These are phyloP conservation scores for Sarocladium oryzae DNA, from an alignment of 2,329 filamentous ascomycete species.

Conservation along the genomic window DNA sequence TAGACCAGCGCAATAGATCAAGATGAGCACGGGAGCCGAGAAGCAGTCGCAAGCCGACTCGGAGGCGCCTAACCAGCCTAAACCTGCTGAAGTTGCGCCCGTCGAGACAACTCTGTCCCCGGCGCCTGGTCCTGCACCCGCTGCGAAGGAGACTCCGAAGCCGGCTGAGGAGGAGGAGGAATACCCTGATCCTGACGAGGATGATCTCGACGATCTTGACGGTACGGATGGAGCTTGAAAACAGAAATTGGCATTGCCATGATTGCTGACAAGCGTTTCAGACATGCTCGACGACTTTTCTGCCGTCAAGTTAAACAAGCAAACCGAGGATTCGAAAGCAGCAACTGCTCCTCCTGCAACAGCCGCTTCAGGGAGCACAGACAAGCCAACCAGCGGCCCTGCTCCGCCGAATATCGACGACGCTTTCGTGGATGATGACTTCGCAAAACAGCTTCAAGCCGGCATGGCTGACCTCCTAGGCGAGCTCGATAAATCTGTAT, in stretches of 20 bases:
- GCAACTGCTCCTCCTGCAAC: conserved; percentile 20
- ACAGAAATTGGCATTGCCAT: background rate
- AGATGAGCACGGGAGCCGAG: conserved; percentile 2
- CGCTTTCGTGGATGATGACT: conserved; percentile 63
- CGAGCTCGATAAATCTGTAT: conserved; percentile 57
- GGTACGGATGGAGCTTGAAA: conserved; percentile 46
- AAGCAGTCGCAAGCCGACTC: background rate
- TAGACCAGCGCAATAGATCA: background rate
- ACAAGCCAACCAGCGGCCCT: conserved; percentile 22
- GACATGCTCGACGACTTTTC: conserved; percentile 93
- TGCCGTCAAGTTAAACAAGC: conserved; percentile 44
- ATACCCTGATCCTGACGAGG: conserved; percentile 85
- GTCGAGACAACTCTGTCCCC: background rate
- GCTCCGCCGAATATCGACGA: conserved; percentile 25
- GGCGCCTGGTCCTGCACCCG: background rate
- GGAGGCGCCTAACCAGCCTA: too few relatives aligned
- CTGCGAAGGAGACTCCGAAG: conserved; percentile 14
- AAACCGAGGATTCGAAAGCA: conserved; percentile 18
- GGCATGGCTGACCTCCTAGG: conserved; percentile 82
- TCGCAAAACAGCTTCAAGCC: conserved; percentile 78
- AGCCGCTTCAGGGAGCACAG: conserved; percentile 14
- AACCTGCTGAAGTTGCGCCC: background rate
- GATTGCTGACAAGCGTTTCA: conserved; percentile 27
- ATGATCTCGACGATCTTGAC: conserved; percentile 86
- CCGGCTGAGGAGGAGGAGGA: conserved; percentile 36